These are phyloP conservation scores for Ceratobasidium papillatum DNA, from an alignment of 1,284 basidiomycete genomes.

Conservation along the genomic window DNA sequence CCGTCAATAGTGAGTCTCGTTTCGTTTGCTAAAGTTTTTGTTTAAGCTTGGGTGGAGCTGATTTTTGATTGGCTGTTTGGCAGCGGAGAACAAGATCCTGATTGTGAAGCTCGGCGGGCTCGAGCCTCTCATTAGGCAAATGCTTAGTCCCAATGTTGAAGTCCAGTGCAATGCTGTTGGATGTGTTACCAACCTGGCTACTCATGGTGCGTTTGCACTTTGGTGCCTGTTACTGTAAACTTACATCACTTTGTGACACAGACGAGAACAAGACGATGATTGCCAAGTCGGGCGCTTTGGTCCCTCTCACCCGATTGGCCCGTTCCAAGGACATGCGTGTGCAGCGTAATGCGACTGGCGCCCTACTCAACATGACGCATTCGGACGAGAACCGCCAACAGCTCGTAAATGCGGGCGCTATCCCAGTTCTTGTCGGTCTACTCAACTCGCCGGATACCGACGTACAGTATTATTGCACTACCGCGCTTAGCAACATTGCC, in stretches of 20 bases:
- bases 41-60: conserved; percentile 33
- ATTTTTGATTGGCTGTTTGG: conserved; percentile 41
- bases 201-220: conserved; percentile 75
- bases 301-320: conserved; percentile 94
- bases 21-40: conserved; percentile 9
- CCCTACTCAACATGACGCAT: conserved; percentile 99
- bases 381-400: conserved; percentile 99
- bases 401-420: conserved; percentile 97
- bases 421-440: conserved; percentile 95
- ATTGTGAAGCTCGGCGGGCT: conserved; percentile 98
- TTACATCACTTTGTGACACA: conserved; percentile 43
- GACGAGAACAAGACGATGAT: conserved; percentile 99
- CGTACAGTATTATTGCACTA: conserved; percentile 99
- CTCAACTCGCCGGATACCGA: conserved; percentile 98
- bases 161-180: conserved; percentile 99
- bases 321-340: conserved; percentile 99
- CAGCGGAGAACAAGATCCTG: conserved; percentile 98
- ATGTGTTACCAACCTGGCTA: conserved; percentile 98
- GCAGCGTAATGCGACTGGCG: conserved; percentile 98
- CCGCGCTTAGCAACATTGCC: conserved; percentile 97
- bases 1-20: conserved; percentile 87
- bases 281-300: conserved; percentile 97
- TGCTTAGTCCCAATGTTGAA: conserved; percentile 99
- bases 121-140: conserved; percentile 97
- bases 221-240: neutral